Evolutionary conservation across 208 protist species (phyloP).

Genomic region (Trichomonas gallinae): DNA sequence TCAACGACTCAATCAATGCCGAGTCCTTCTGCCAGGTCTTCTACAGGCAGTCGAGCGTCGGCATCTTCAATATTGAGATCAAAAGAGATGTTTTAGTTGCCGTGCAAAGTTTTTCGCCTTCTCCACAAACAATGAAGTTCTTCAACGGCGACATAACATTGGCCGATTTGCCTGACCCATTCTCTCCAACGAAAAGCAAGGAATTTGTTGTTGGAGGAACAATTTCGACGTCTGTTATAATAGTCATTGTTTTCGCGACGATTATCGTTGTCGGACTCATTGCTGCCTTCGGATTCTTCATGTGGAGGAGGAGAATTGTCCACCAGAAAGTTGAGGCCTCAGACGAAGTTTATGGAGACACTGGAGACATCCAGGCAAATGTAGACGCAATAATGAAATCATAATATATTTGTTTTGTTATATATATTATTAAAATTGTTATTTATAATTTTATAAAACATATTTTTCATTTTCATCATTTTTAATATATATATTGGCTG

Average conservation of each 20-base stretch:
- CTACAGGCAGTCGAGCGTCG: neutral
- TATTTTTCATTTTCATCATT: too few relatives aligned
- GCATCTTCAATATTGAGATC: neutral
- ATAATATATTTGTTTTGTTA: neutral
- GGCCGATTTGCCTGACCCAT: neutral
- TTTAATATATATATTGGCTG: too few relatives aligned
- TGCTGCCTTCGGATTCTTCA: neutral
- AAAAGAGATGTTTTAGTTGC: neutral
- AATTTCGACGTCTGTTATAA: neutral
- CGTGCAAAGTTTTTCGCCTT: neutral
- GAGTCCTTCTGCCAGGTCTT: neutral
- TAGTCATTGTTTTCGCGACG: neutral
- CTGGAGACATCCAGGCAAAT: neutral
- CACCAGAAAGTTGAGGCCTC: neutral
- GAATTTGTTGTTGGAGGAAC: neutral
- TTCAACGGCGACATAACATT: neutral
- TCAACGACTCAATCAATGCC: neutral
- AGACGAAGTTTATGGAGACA: neutral
- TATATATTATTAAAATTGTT: neutral
- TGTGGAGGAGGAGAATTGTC: neutral
- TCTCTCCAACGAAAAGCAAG: neutral
- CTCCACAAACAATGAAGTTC: neutral
- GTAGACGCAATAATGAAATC: neutral
- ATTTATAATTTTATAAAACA: neutral
- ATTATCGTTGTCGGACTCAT: neutral